phyloP scores from a whole-genome alignment of 2,329 filamentous ascomycete species.

The Monascus ruber region DNA sequence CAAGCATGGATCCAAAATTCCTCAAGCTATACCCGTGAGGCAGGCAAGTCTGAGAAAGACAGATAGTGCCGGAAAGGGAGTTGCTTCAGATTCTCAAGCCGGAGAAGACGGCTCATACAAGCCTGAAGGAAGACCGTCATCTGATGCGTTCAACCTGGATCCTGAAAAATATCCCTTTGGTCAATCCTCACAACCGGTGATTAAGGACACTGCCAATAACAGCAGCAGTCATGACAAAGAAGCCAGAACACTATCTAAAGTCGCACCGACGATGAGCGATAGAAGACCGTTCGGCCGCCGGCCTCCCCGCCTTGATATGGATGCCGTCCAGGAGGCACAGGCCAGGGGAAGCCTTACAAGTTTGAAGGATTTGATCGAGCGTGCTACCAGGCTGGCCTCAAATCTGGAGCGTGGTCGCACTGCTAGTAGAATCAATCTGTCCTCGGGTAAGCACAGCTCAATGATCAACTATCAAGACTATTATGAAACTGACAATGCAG shows the following conservation, averaged over 20 bases:
- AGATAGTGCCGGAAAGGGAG: constrained; percentile 11
- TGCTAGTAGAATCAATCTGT: constrained; percentile 44
- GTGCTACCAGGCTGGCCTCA: constrained; percentile 74
- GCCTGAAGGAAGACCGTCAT: too few species aligned
- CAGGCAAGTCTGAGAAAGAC: constrained; percentile 34
- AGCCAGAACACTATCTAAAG: constrained; percentile 12
- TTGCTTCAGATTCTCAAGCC: too few species aligned
- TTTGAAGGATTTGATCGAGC: constrained; percentile 76
- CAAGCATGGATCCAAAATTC: constrained; percentile 10
- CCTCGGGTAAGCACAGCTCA: constrained; percentile 13
- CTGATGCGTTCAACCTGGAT: too few species aligned
- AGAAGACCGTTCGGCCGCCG: constrained; percentile 26
- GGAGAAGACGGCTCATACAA: too few species aligned
- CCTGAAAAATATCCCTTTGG: too few species aligned
- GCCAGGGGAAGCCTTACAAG: constrained; percentile 83
- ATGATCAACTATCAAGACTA: too few species aligned
- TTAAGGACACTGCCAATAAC: constrained; percentile 5
- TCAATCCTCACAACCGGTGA: constrained; percentile 1
- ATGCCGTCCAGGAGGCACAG: constrained; percentile 70
- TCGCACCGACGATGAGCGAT: constrained; percentile 28
- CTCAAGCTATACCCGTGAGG: constrained; percentile 22
- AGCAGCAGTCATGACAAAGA: constrained; percentile 14
- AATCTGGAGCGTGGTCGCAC: constrained; percentile 76
- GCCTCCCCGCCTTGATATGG: constrained; percentile 69
- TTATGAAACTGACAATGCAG: too few species aligned